These are phyloP conservation scores for Smallanthus sonchifolius DNA, from an alignment of 129 eudicot genomes.

Conservation along the genomic window DNA sequence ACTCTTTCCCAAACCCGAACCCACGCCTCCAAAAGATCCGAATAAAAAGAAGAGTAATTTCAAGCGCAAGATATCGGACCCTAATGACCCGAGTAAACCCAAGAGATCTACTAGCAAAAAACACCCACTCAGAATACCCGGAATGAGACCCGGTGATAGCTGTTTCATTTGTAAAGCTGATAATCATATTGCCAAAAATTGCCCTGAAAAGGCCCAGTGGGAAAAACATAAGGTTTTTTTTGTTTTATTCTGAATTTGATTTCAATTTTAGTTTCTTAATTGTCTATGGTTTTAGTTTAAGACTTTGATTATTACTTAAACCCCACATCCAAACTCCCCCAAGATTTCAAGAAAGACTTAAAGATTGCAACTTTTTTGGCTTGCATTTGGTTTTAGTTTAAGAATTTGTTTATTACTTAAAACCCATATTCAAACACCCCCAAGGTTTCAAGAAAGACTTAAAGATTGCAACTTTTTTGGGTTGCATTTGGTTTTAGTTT, in stretches of 20 bases:
- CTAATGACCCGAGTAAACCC: slow-evolving; percentile 46
- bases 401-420: neutral
- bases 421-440: neutral
- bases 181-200: slow-evolving; percentile 86
- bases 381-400: neutral
- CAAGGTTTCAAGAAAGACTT: neutral
- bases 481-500: neutral
- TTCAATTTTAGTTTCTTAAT: neutral
- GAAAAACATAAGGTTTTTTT: slow-evolving; percentile 80
- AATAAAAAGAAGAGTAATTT: slow-evolving; percentile 54
- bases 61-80: slow-evolving; percentile 73
- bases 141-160: slow-evolving; percentile 97
- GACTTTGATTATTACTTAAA: neutral
- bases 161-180: slow-evolving; percentile 78
- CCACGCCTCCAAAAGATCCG: slow-evolving; percentile 75
- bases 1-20: slow-evolving; percentile 69
- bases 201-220: slow-evolving; percentile 89
- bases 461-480: neutral
- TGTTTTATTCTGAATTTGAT: neutral
- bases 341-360: neutral
- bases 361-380: neutral
- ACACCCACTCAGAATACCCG: slow-evolving; percentile 87
- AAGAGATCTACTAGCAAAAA: slow-evolving; percentile 33
- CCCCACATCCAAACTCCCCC: neutral
- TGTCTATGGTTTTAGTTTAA: neutral